A percentile compares a stretch with the other conserved stretches of the same genome.
These are phyloP conservation scores for Mrakiaceae sp. DNA, from an alignment of 1,284 basidiomycete species.

Conservation along the genomic window DNA sequence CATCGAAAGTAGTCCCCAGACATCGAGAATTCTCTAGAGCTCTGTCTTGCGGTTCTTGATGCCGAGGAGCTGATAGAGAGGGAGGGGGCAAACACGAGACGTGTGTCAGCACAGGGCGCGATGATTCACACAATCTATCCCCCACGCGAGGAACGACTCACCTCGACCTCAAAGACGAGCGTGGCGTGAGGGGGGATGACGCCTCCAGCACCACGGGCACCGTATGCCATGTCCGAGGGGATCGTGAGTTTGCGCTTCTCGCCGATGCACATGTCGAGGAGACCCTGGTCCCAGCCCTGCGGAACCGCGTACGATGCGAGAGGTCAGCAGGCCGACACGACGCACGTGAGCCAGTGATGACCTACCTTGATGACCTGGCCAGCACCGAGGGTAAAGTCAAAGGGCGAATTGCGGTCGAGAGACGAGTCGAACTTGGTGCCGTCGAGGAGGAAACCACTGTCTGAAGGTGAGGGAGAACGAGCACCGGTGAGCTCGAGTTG, in stretches of 20 bases:
- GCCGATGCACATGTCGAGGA: constrained; percentile 64
- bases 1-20: neutral
- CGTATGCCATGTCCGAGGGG: constrained; percentile 40
- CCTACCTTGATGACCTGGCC: constrained; percentile 40
- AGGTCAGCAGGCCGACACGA: neutral
- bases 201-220: constrained; percentile 58
- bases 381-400: constrained; percentile 40
- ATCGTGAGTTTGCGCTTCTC: constrained; percentile 90
- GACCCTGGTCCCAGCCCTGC: constrained; percentile 36
- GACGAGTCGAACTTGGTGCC: constrained; percentile 44
- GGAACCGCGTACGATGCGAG: neutral
- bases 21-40: neutral
- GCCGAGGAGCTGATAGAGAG: constrained; percentile 52
- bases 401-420: constrained; percentile 40
- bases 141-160: neutral
- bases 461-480: constrained; percentile 1
- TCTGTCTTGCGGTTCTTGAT: constrained; percentile 37
- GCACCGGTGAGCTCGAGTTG: neutral
- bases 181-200: constrained; percentile 74
- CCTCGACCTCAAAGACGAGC: constrained; percentile 64
- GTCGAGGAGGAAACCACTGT: constrained; percentile 39
- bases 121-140: neutral
- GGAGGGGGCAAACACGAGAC: neutral
- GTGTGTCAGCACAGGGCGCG: neutral
- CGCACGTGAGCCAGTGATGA: neutral